Evolutionary conservation across 306 rosid species (phyloP), one percentile per base, ranked within the genome.

Genomic region (Ziziphus jujuba): DNA sequence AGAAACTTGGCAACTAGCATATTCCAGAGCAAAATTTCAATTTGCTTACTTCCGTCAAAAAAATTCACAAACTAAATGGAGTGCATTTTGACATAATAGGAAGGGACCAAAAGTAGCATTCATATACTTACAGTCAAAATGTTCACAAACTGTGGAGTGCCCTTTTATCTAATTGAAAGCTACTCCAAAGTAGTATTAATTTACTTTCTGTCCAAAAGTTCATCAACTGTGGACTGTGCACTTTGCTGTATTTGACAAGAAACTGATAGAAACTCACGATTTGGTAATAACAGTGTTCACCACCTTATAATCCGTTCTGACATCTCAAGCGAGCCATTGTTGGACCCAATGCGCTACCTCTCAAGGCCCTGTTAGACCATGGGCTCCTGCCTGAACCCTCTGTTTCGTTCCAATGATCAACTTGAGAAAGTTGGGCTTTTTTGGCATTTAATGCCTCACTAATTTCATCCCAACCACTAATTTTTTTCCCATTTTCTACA

Each of bases 291-390:
- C 21, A 15, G 48, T 64, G 40, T 25, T n/a, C 9, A 11, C 38
- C 45, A 22, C 20, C 40, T 24, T 77, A 73, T 15, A 87, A 79
- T 67, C 71, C 95, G 34, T 84, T 86, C 64, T 88, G 88, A 6
- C 86, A 78, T 74, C 96, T 80, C 78, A 88, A 77, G 64, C 57
- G 52, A 53, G 89, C 89, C 89, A 95, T 80, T 51, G 88, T 84
- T 36, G 95, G 99, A 79, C 96, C 97, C 67, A 95, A 74, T 25
- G 97, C 96, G 33, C 97, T 84, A 81, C 95, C 80, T 73, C 95
- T 87, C 72, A 87, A 59, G 56, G 84, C 88, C 71, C 91, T 86
- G 28, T 65, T 22, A 19, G 91, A 81, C 95, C 96, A 84, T 50
- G 87, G 65, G n/a, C 79, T 73, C 33, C 79, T 68, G 71, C 80